Percentiles rank a stretch among this genome's conserved stretches.
Evolutionary conservation across 257 asterid species (phyloP).

Genomic region (Solanum raphanifolium): DNA sequence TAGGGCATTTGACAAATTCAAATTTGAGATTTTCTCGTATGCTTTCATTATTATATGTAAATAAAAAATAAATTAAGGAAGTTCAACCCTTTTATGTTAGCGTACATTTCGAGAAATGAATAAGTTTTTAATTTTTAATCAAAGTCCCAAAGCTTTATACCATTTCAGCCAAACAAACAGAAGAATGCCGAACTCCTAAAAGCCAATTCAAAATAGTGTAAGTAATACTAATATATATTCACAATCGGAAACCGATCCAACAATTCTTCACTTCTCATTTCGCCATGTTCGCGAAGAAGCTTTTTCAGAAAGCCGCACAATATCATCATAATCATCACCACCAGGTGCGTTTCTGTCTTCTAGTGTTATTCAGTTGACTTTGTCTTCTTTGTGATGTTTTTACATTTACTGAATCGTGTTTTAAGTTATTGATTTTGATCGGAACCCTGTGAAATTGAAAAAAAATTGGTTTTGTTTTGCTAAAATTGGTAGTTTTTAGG

Average conservation of each 20-base stretch:
- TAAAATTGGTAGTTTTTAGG: background rate
- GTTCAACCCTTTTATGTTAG: background rate
- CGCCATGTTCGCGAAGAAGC: constrained; percentile 67
- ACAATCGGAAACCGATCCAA: background rate
- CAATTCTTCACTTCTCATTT: background rate
- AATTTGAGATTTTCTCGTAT: background rate
- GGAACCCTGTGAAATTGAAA: background rate
- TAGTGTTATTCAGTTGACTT: background rate
- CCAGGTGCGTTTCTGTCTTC: background rate
- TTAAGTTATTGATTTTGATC: background rate
- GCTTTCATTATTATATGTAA: no score
- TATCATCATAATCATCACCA: constrained; percentile 24
- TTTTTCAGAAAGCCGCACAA: constrained; percentile 59
- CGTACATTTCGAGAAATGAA: constrained; percentile 22
- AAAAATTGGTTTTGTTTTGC: background rate
- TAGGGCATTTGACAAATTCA: background rate
- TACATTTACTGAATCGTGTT: background rate
- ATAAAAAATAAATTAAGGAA: no score
- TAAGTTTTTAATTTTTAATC: background rate
- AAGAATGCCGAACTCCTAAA: background rate
- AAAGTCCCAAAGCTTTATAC: background rate
- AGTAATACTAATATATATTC: background rate
- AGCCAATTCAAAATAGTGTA: constrained; percentile 1
- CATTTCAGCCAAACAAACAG: constrained; percentile 4
- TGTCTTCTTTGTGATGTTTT: background rate